These are phyloP conservation scores for Tolypocladium tropicale DNA, from an alignment of 2,329 filamentous ascomycete genomes.

Conservation along the genomic window DNA sequence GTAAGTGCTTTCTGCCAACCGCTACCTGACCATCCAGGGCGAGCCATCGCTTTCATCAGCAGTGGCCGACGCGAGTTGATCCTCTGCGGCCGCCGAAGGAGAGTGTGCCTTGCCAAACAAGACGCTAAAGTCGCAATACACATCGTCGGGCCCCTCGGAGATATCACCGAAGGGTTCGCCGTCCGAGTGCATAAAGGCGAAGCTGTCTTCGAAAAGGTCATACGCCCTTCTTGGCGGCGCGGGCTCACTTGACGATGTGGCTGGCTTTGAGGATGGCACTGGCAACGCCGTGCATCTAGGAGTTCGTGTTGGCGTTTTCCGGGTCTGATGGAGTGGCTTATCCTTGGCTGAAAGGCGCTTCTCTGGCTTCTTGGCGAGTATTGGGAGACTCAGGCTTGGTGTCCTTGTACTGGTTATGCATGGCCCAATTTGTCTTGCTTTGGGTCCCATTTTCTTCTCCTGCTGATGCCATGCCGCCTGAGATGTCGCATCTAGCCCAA, in stretches of 20 bases:
- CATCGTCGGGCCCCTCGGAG: constrained; percentile 34
- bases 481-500: background rate
- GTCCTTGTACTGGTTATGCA: no score
- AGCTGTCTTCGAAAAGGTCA: constrained; percentile 33
- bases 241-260: background rate
- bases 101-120: constrained; percentile 24
- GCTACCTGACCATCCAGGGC: background rate
- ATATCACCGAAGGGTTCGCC: constrained; percentile 32
- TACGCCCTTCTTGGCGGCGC: constrained; percentile 7
- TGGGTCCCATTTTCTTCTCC: background rate
- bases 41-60: background rate
- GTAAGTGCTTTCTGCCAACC: background rate
- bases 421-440: background rate
- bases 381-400: background rate
- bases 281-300: background rate
- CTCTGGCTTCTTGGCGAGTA: background rate
- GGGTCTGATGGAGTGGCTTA: background rate
- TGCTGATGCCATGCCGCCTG: background rate
- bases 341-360: background rate
- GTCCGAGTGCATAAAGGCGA: constrained; percentile 36
- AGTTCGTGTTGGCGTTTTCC: background rate
- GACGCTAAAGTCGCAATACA: constrained; percentile 45
- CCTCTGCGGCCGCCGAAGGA: background rate
- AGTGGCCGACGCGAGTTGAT: background rate
- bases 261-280: background rate